Conservation (phyloP, 352 stramenopile genomes). For the Globisporangium irregulare region DNA sequence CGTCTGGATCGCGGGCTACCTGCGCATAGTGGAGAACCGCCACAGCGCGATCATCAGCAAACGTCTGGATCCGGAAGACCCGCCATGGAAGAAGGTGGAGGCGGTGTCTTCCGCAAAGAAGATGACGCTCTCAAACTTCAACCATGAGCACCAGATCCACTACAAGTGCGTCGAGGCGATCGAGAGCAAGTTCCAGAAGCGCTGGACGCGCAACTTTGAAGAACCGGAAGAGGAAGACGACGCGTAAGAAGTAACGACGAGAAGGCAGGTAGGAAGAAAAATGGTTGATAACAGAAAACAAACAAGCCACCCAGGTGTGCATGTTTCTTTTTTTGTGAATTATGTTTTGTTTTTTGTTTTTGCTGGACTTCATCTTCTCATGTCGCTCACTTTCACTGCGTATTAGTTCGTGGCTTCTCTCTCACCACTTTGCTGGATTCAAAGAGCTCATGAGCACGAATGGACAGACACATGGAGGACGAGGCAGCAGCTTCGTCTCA, state of each 20-base stretch:
- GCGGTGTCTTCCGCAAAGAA: constrained; percentile 36
- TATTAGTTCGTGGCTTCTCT: neutral
- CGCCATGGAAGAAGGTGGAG: constrained; percentile 66
- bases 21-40: constrained; percentile 59
- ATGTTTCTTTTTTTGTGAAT: neutral
- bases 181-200: constrained; percentile 53
- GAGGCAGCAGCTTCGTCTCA: neutral
- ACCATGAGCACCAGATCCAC: constrained; percentile 78
- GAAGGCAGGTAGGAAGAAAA: neutral
- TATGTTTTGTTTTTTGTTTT: neutral
- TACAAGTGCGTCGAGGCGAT: constrained; percentile 82
- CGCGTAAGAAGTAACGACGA: neutral
- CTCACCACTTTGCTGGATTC: neutral
- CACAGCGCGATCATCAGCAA: constrained; percentile 75
- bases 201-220: constrained; percentile 74
- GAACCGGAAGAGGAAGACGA: constrained; percentile 17
- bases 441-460: neutral
- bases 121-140: constrained; percentile 79
- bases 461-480: neutral
- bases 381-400: neutral
- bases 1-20: constrained; percentile 79
- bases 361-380: neutral
- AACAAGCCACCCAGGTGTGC: neutral
- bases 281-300: neutral
- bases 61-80: constrained; percentile 62